Base-by-base conservation (phyloP, 805 yeast species). In the Starmerella stigmatis region DNA sequence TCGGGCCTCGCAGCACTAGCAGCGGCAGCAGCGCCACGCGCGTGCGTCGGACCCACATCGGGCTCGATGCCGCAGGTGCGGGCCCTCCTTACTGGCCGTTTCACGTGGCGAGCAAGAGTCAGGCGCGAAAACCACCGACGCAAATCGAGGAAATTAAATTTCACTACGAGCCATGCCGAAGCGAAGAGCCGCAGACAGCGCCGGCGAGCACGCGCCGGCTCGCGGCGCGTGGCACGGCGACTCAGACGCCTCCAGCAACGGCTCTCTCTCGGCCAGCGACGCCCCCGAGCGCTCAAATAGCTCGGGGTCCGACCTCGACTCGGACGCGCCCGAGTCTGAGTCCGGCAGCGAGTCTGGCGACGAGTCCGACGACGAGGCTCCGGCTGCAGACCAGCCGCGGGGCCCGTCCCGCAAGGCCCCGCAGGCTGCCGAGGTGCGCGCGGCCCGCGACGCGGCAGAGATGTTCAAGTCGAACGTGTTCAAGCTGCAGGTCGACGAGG, bases 401-500 rank as follows among this genome's bases (percentile, higher is more conserved):
- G 12, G 7, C 22, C 11, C 22, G 36, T 29, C 19, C 13, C 11
- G 12, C 47, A 45, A 19, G 44, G 43, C 33, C 26, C 33, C 46
- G n/a, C 43, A 38, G 19, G 57, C 57, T 10, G 88, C 85, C 55
- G 96, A 92, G 47, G 78, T 89, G 37, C 95, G 89, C 57, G 73
- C 82, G 2, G 95, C 96, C 0, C 74, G 94, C 56, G 96, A 88
- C 62, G 84, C 96, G 1, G 92, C 94, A 1, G 96, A 88, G 62
- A 67, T 89, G 37, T 92, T 88, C 76, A 86, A 88, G 59, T 86
- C 96, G 8, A 92, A 88, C 64, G 86, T 92, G 45, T 89, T 92
- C 77, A 92, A 92, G 63, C 65, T 92, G 47, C 95, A 92, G 66
- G 86, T 92, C 49, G 97, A 88, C 64, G 97, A 88, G 60, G 68